phyloP scores from a whole-genome alignment of 1,139 yeast genomes.

The Debaryomyces udenii region DNA sequence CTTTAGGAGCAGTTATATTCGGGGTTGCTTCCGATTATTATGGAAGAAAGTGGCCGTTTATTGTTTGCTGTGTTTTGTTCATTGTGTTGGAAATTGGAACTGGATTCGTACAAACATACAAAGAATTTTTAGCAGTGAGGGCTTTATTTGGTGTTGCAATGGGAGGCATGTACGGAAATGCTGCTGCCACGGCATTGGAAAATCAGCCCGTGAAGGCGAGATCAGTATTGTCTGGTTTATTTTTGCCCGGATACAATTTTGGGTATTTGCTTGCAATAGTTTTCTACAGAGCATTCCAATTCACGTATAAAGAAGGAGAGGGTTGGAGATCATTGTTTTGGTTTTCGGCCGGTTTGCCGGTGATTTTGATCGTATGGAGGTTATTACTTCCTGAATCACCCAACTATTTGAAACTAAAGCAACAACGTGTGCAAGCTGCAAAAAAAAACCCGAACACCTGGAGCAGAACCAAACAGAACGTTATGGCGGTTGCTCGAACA shows the following conservation, averaged over 20 bases:
- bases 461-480: constrained; percentile 14
- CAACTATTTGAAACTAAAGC: constrained; percentile 23
- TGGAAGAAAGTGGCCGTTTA: constrained; percentile 75
- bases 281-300: constrained; percentile 55
- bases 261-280: constrained; percentile 42
- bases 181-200: constrained; percentile 38
- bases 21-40: constrained; percentile 68
- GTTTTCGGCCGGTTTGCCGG: constrained; percentile 68
- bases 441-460: background rate
- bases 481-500: constrained; percentile 28
- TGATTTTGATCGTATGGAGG: constrained; percentile 38
- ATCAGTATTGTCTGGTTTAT: constrained; percentile 40
- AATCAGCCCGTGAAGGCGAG: constrained; percentile 39
- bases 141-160: constrained; percentile 43
- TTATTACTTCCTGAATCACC: constrained; percentile 37
- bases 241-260: constrained; percentile 43
- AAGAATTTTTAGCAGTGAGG: constrained; percentile 66
- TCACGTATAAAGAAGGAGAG: constrained; percentile 48
- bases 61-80: constrained; percentile 54
- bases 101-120: constrained; percentile 66
- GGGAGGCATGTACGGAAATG: constrained; percentile 43
- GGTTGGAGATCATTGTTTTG: constrained; percentile 81
- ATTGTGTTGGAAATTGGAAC: constrained; percentile 68
- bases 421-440: constrained; percentile 17
- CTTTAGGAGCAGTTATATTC: constrained; percentile 75